Base-by-base conservation (phyloP, 768 basidiomycete species). In the Thelephora ganbajun region DNA sequence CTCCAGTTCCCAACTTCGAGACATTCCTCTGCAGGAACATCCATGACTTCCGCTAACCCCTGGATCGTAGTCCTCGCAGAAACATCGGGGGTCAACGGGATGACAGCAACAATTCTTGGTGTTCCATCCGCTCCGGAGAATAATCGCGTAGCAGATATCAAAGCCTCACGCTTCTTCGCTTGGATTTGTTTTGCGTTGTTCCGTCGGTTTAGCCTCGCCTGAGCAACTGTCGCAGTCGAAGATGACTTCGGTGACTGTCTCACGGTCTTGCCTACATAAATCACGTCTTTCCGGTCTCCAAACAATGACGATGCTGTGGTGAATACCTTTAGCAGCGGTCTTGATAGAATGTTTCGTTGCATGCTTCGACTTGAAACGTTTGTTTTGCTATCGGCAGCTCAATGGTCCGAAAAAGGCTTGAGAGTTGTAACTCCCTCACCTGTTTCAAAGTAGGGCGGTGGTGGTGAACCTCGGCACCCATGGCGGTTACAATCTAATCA, bases 321-420 rank as follows among this genome's bases (percentile, higher is more conserved):
- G 2, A 23, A 16, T 39, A 80, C 91, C 92, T 71, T 94, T 94
- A 30, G 88, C 80, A 37, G 76, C 74, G 41, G 88, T 86, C 63
- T 85, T 91, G 35, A 96, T 57, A 0, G 84, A 71, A 1, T 83
- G 78, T 65, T 96, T 96, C 11, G 86, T 77, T 2, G 90, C 76
- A 69, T 92, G 87, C 60, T 80, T 86, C 2, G 89, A 89, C 66
- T 97, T 97, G 72, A 86, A 97, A 1, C 74, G 55, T 63, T 98
- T 98, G 66, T 98, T 96, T 71, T 79, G 68, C 88, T 92, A 53
- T 13, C 16, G 41, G 46, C 43, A 35, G 26, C 47, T 47, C 18
- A 45, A 44, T 43, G 19, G 34, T 30, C 16, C 34, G 42, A 16
- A 33, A 18, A 36, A 36, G 37, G 37, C 35, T 48, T 45, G 37